A percentile compares a stretch with the other conserved stretches of the same genome.
phyloP scores from a whole-genome alignment of 768 basidiomycete species.

The Omphalotus guepiniiformis region DNA sequence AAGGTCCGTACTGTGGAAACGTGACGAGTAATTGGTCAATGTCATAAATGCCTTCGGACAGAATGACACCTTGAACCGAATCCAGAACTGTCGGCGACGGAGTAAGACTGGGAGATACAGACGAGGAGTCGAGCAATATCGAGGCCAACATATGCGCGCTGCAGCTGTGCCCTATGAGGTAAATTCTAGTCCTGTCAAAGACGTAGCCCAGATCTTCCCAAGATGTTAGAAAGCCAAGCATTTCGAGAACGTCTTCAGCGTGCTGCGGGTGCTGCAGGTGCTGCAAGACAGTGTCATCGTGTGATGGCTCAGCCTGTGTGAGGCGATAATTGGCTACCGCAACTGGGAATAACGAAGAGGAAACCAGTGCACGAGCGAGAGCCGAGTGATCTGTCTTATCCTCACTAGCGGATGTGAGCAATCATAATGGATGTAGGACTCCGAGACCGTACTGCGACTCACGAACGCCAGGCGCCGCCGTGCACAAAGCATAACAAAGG shows the following conservation, averaged over 20 bases:
- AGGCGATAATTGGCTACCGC: conserved; percentile 78
- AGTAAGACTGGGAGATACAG: conserved; percentile 35
- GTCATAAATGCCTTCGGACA: conserved; percentile 80
- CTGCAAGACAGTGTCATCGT: conserved; percentile 35
- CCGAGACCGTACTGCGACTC: conserved; percentile 24
- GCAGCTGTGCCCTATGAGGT: conserved; percentile 77
- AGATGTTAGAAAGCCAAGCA: conserved; percentile 49
- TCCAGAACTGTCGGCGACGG: conserved; percentile 40
- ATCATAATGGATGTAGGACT: neutral
- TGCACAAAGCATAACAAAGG: conserved; percentile 72
- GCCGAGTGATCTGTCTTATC: conserved; percentile 62
- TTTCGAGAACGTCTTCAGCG: conserved; percentile 57
- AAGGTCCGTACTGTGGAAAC: conserved; percentile 64
- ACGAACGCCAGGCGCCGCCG: conserved; percentile 84
- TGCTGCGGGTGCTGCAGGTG: conserved; percentile 75
- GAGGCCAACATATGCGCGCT: conserved; percentile 76
- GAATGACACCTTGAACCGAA: conserved; percentile 48
- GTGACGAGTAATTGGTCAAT: conserved; percentile 56
- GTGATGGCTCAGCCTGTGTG: conserved; percentile 40
- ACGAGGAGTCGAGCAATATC: conserved; percentile 56
- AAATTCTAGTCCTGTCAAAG: conserved; percentile 40
- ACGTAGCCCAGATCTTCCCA: conserved; percentile 7
- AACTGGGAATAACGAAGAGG: conserved; percentile 50
- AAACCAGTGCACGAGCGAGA: conserved; percentile 51
- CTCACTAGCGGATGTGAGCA: conserved; percentile 40